These are phyloP conservation scores for Yamadazyma aaseri DNA, from an alignment of 1,139 yeast genomes.

Conservation along the genomic window DNA sequence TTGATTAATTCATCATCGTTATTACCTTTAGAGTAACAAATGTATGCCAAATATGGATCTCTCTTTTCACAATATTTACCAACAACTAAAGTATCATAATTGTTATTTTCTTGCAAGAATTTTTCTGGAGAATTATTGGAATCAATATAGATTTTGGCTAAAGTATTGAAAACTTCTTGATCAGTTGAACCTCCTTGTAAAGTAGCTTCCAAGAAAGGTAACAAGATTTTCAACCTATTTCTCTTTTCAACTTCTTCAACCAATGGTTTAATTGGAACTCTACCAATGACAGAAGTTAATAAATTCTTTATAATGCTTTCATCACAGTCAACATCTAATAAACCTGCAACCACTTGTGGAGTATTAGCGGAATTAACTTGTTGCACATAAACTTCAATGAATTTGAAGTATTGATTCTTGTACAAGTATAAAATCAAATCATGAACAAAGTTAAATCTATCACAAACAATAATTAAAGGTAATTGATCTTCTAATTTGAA, in stretches of 20 bases:
- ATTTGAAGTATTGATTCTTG: conserved; percentile 93
- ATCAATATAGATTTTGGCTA: conserved; percentile 97
- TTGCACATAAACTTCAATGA: conserved; percentile 96
- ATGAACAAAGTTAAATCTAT: conserved; percentile 86
- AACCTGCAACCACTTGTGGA: conserved; percentile 94
- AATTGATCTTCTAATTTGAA: conserved; percentile 92
- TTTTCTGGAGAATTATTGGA: conserved; percentile 97
- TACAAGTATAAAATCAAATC: conserved; percentile 90
- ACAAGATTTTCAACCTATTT: conserved; percentile 83
- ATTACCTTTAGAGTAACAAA: conserved; percentile 92
- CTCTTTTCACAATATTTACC: conserved; percentile 99
- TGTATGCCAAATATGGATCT: conserved; percentile 96
- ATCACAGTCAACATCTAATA: conserved; percentile 96
- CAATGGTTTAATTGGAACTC: conserved; percentile 87
- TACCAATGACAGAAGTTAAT: conserved; percentile 84
- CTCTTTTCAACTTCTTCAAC: conserved; percentile 96
- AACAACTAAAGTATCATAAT: conserved; percentile 87
- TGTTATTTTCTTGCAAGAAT: conserved; percentile 85
- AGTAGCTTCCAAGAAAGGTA: conserved; percentile 91
- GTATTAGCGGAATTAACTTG: conserved; percentile 94
- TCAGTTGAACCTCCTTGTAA: conserved; percentile 86
- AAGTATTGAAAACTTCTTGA: conserved; percentile 87
- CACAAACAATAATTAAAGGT: conserved; percentile 95
- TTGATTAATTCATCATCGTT: conserved; percentile 86
- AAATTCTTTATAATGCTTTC: conserved; percentile 81